Base-by-base conservation (phyloP, 2,329 filamentous ascomycete species). In the Saccharata proteae region DNA sequence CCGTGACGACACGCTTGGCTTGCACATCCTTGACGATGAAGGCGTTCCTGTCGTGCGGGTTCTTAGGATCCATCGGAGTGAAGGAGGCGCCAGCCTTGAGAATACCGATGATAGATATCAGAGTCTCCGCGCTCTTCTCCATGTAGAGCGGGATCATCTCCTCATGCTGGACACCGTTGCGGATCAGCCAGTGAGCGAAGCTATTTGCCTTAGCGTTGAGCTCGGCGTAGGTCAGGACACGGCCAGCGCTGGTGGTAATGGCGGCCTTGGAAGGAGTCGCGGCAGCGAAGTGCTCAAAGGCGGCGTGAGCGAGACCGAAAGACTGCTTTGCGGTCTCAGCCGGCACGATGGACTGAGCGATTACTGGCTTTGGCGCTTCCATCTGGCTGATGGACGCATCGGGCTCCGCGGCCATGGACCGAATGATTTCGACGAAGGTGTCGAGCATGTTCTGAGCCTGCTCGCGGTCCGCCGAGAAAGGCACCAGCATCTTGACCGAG, bases 71-170 rank as follows among this genome's bases (percentile, higher is more conserved):
- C 0, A 63, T 29, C 0, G 54, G 50, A 3, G 53, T 46, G 29
- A 55, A 57, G 0, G 51, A 50, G 10, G 47, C 51, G 9, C 53
- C 53, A 6, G 49, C 42, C 40, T 58, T 58, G 38, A 56, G 39
- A 11, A 56, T 40, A 5, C 46, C 54, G 3, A 55, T 43, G 30
- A 56, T 55, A n/a, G 51, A 42, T 3, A 56, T 43, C 13, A 55
- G 38, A 0, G 47, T 43, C 47, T 48, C 52, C 6, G 40, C 43
- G 0, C 48, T 54, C 32, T 57, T 56, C 16, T 56, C 53, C 27
- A 57, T 54, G 34, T 48, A 52, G 4, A 57, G 33, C 1, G 52
- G 51, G 2, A 57, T 32, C 13, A 13, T 11, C 8, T 32, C 30
- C 11, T 18, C 30, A 13, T 15, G 7, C 4, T 15, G 1, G 7